Conservation (phyloP, 352 stramenopile species). For the Thalassiosira hispida region DNA sequence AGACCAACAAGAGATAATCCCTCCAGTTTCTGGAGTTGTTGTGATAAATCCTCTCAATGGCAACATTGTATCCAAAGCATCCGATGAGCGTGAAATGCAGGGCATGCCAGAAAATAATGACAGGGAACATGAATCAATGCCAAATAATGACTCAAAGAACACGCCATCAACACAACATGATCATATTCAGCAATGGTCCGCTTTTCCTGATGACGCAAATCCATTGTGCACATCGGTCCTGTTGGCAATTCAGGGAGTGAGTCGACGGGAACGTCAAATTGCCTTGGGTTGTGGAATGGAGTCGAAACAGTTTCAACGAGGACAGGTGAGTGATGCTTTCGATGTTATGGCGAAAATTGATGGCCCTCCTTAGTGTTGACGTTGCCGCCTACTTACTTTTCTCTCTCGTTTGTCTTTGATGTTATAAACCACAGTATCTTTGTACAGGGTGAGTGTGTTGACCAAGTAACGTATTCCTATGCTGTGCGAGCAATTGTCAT, state of each 20-base stretch:
- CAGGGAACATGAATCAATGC: not conserved
- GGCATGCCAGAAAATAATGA: not conserved
- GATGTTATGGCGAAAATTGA: no score
- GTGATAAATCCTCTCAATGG: slow-evolving; percentile 53
- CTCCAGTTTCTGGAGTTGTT: slow-evolving; percentile 32
- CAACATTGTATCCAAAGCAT: slow-evolving; percentile 40
- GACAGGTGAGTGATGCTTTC: slow-evolving; percentile 30
- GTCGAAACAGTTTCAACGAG: slow-evolving; percentile 34
- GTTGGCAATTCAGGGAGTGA: slow-evolving; percentile 77
- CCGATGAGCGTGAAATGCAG: slow-evolving; percentile 38
- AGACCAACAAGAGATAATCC: not conserved
- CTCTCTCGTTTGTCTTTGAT: not conserved
- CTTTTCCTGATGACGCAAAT: slow-evolving; percentile 54
- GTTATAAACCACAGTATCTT: slow-evolving; percentile 61
- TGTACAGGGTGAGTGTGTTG: slow-evolving; percentile 66
- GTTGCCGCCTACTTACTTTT: slow-evolving; percentile 2
- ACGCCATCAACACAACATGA: slow-evolving; percentile 2
- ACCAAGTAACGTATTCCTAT: not conserved
- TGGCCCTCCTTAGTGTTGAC: no score
- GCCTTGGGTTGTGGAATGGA: slow-evolving; percentile 48
- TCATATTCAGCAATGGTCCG: not conserved
- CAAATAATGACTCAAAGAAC: not conserved
- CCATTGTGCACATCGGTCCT: slow-evolving; percentile 66
- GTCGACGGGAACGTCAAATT: slow-evolving; percentile 63
- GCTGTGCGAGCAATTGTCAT: not conserved